Evolutionary conservation across 2,329 filamentous ascomycete species (phyloP), one percentile per base, ranked within the genome.

Genomic region (Trichoderma atrobrunneum): DNA sequence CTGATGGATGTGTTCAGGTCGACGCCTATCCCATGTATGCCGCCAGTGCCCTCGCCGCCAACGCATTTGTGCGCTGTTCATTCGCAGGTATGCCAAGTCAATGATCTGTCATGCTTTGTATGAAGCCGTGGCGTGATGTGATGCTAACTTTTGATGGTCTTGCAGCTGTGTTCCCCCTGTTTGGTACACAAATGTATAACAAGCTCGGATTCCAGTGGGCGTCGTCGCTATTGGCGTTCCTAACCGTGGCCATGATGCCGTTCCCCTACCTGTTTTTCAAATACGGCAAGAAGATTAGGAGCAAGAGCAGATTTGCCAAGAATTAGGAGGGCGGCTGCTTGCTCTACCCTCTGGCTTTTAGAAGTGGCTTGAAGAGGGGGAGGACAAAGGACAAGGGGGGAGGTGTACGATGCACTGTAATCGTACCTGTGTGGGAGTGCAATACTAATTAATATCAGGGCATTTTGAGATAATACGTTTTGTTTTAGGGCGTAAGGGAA

Each of bases 1-100:
- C 66, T 57, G n/a, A 10, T 2, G 56, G 24, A 10, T 51, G 36
- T 32, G 21, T 36, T 65, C 77, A 89, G 81, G 91, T 93, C 76
- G 92, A 94, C 79, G 91, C 92, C 26, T 95, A 95, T 81, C 91
- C 92, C 69, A 81, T 89, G 30, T 94, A 93, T 79, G 92, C 92
- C 30, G 92, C 92, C 61, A 90, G 87, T 72, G 93, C 94, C 5
- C 86, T 97, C 80, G 93, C 94, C 14, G 93, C 94, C 59, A 96
- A 97, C 78, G 92, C 91, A 61, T 93, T 96, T 79, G 88, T 92
- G 72, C 88, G 95, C 68, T 94, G 91, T 74, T 85, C 87, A 24
- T 96, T 97, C 84, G 94, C 92, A 73, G 86, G 87, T 88, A 77
- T 82, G 86, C 64, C 32, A 63, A 51, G 32, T 21, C 32, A 43